Evolutionary conservation across 2,329 filamentous ascomycete species (phyloP), one percentile per base, ranked within the genome.

Genomic region (Fusarium palustre): DNA sequence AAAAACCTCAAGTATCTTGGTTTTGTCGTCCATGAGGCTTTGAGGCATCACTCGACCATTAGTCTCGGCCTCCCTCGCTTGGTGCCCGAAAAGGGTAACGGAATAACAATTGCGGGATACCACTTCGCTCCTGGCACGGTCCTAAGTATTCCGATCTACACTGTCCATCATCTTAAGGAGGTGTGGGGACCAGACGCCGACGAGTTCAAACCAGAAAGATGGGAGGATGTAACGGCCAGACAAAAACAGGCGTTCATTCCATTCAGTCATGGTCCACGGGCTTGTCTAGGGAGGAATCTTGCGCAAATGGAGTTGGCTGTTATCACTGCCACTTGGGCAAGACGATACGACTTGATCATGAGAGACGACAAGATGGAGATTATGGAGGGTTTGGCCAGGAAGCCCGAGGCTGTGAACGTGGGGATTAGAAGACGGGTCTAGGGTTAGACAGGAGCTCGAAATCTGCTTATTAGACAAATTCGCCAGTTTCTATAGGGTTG

Each of bases 171-270:
- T 11, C 42, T 45, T 1, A 54, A 15, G 10, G 13, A 63, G 2
- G 43, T 63, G 7, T 46, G 46, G 46, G 56, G 56, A 18, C 24
- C 43, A 3, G 55, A 63, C 36, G 47, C 47, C 1, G 13, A 48
- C 30, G 34, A 54, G 0, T 63, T 60, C 31, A 36, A 24, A 2
- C 59, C 55, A 0, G 55, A 55, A 5, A 25, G 59, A 39, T 63
- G 55, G 59, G 55, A 63, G 33, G 38, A 59, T 25, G 4, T 47
- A 10, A 13, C 15, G 3, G 12, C 16, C 1, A 22, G 47, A 4
- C 59, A 63, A n/a, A 42, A 36, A 15, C 47, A n/a, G 22, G 20
- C 55, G 1, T 63, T 63, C 4, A 60, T 63, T 2, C 47, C 59
- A 2, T 63, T 60, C 31, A 39, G 47, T 0, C 34, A 54, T 1